phyloP scores from a whole-genome alignment of 75 land plant species.

The Picea glauca region DNA sequence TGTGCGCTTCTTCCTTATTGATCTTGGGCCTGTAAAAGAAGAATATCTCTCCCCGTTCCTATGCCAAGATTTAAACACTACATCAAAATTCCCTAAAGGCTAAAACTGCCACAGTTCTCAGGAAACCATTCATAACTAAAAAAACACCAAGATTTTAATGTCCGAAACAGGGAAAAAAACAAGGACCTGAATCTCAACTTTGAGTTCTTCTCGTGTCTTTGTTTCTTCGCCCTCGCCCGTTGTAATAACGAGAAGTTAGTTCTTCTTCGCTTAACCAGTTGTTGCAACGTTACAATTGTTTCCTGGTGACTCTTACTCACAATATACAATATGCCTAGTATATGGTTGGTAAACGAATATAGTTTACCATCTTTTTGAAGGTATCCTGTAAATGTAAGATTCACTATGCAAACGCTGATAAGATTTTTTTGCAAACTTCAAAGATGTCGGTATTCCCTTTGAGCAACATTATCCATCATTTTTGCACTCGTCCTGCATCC shows the following conservation, averaged over 20 bases:
- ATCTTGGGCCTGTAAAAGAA: conserved; percentile 85
- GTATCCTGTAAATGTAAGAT: too few species aligned
- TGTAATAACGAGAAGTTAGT: not conserved
- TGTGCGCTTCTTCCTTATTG: conserved; percentile 52
- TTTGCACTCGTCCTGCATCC: too few species aligned
- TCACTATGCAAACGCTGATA: too few species aligned
- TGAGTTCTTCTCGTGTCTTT: conserved; percentile 35
- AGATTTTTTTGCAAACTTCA: too few species aligned
- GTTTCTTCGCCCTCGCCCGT: conserved; percentile 55
- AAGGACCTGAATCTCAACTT: conserved; percentile 39
- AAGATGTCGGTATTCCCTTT: too few species aligned
- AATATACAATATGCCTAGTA: too few species aligned
- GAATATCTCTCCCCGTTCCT: conserved; percentile 76
- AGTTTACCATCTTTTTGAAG: too few species aligned
- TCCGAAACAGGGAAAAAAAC: conserved; percentile 16
- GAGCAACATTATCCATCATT: too few species aligned
- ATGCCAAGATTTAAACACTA: not conserved
- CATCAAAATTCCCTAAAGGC: not conserved
- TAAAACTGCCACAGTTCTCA: not conserved
- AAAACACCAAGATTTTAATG: not conserved
- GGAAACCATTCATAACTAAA: not conserved
- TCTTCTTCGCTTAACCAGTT: not conserved
- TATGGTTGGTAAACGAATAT: too few species aligned
- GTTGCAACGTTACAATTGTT: too few species aligned
- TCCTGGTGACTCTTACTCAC: too few species aligned